These are phyloP conservation scores for Stylonectria norvegica DNA, from an alignment of 2,329 filamentous ascomycete genomes.

Conservation along the genomic window DNA sequence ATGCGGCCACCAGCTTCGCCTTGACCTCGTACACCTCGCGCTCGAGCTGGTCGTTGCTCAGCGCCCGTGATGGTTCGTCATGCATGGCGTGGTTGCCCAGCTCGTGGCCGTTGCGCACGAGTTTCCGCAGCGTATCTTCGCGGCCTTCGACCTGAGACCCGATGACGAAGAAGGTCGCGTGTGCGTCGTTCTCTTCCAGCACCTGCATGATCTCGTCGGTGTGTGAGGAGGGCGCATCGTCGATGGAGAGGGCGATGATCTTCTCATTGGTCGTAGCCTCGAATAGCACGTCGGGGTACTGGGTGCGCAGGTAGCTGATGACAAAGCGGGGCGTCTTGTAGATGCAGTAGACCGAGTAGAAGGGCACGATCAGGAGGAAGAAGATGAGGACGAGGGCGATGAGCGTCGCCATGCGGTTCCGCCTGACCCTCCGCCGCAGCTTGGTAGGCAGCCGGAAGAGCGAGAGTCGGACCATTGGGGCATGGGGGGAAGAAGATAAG, in stretches of 20 bases:
- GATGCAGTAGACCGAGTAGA: conserved; percentile 59
- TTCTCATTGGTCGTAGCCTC: conserved; percentile 58
- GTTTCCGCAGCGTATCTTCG: conserved; percentile 52
- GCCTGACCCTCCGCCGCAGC: conserved; percentile 55
- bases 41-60: conserved; percentile 57
- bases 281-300: conserved; percentile 78
- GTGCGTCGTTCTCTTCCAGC: conserved; percentile 62
- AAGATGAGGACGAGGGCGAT: conserved; percentile 38
- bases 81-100: conserved; percentile 87
- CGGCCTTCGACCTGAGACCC: conserved; percentile 66
- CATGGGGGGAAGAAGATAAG: conserved; percentile 9
- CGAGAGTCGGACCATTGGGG: conserved; percentile 39
- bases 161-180: conserved; percentile 86
- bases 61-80: conserved; percentile 69
- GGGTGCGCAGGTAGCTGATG: conserved; percentile 65
- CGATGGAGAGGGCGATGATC: conserved; percentile 78
- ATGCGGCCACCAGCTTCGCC: conserved; percentile 54
- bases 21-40: conserved; percentile 65
- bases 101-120: conserved; percentile 64
- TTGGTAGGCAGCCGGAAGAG: conserved; percentile 54
- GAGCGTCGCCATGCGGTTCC: conserved; percentile 56
- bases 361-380: conserved; percentile 35
- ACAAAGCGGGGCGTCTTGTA: conserved; percentile 77
- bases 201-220: conserved; percentile 68
- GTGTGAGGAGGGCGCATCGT: conserved; percentile 75